Percentiles rank a stretch among this genome's conserved stretches.
Conservation (phyloP, 306 rosid genomes). For the Calophaca sinica region DNA sequence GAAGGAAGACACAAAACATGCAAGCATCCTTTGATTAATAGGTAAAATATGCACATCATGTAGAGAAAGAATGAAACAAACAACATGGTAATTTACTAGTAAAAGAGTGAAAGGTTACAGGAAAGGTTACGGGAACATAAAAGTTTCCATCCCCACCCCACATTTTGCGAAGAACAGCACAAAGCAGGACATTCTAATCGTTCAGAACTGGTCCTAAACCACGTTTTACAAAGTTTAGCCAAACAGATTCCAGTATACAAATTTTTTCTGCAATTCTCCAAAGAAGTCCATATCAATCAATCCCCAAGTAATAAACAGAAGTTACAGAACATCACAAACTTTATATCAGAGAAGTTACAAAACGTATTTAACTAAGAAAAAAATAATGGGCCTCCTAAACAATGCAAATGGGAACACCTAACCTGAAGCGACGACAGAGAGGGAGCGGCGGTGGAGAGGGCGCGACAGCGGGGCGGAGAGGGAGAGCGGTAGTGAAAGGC, state of each 20-base stretch:
- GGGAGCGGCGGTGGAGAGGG: too few relatives aligned
- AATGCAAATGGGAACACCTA: too few relatives aligned
- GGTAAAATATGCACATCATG: constrained; percentile 10
- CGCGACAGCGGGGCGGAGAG: too few relatives aligned
- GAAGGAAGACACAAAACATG: constrained; percentile 17
- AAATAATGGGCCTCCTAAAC: too few relatives aligned
- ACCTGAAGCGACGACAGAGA: too few relatives aligned
- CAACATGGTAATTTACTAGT: not conserved
- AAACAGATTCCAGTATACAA: not conserved
- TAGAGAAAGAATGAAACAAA: constrained; percentile 23
- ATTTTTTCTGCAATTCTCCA: constrained; percentile 3
- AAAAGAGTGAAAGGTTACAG: too few relatives aligned
- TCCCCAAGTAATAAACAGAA: not conserved
- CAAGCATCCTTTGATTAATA: not conserved
- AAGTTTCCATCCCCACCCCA: not conserved
- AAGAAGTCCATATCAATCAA: too few relatives aligned
- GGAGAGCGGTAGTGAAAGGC: too few relatives aligned
- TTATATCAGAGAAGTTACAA: not conserved
- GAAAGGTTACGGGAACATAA: constrained; percentile 2
- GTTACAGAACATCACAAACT: constrained; percentile 22
- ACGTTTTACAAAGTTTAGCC: too few relatives aligned
- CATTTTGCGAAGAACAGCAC: constrained; percentile 4
- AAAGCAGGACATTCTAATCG: not conserved
- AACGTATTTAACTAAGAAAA: too few relatives aligned
- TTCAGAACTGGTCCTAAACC: not conserved